Evolutionary conservation across 331 rosid genomes (phyloP).

Genomic region (Acacia concinna): DNA sequence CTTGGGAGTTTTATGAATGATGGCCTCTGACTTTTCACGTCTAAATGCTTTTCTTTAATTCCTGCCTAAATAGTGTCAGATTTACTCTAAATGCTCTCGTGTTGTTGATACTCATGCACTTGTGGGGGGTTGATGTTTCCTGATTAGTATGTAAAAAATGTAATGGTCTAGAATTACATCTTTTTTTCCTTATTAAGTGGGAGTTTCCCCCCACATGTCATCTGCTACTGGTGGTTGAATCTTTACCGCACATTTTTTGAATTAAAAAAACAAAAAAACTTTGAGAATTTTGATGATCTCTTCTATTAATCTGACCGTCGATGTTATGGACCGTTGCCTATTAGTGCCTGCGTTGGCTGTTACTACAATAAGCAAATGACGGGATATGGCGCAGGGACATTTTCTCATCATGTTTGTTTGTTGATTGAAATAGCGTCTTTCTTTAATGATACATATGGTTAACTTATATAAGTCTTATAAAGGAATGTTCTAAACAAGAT

Average conservation of each 20-base stretch:
- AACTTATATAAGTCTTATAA: not conserved
- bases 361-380: not conserved
- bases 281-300: not conserved
- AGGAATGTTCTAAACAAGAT: not conserved
- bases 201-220: not conserved
- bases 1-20: not conserved
- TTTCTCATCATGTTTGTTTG: not conserved
- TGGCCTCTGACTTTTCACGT: not conserved
- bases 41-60: not conserved
- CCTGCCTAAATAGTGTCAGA: not conserved
- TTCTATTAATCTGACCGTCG: not conserved
- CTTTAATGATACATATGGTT: not conserved
- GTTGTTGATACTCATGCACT: not conserved
- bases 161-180: not conserved
- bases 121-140: not conserved
- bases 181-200: not conserved
- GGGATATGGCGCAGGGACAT: not conserved
- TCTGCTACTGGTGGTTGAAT: not conserved
- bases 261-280: not conserved
- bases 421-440: not conserved
- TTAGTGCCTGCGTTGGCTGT: not conserved
- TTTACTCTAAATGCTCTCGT: not conserved
- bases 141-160: not conserved
- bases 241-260: not conserved
- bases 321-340: not conserved